Evolutionary conservation across 257 asterid genomes (phyloP).

Genomic region (Forsythia suspensa): DNA sequence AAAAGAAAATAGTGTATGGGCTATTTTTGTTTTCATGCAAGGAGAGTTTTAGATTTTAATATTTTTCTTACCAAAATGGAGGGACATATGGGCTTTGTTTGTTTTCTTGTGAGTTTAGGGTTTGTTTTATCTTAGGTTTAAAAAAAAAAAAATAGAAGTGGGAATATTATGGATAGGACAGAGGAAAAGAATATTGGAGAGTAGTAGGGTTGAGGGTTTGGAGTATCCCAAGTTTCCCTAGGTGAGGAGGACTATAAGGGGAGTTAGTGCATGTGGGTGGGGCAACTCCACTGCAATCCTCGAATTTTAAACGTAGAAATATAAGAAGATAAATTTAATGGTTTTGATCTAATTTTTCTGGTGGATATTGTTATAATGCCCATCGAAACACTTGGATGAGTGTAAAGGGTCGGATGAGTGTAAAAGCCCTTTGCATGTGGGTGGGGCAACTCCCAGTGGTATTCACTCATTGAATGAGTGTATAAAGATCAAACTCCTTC

Average conservation of each 20-base stretch:
- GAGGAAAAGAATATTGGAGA: constrained; percentile 45
- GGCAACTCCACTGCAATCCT: not conserved
- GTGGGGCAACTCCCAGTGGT: too few species aligned
- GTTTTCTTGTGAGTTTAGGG: constrained; percentile 32
- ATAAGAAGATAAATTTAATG: too few species aligned
- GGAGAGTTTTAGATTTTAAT: constrained; percentile 9
- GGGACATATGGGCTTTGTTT: constrained; percentile 38
- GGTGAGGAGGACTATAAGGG: constrained; percentile 24
- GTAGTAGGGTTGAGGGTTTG: constrained; percentile 24
- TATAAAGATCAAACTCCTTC: too few species aligned
- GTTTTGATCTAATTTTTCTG: too few species aligned
- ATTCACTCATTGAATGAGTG: too few species aligned
- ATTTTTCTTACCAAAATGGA: constrained; percentile 4
- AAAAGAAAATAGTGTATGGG: constrained; percentile 36
- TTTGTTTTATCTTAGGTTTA: constrained; percentile 18
- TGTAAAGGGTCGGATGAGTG: too few species aligned
- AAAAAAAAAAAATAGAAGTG: not conserved
- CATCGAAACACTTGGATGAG: too few species aligned
- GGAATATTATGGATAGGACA: constrained; percentile 42
- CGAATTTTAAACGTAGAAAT: not conserved
- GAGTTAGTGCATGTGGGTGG: constrained; percentile 44
- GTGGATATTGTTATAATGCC: too few species aligned
- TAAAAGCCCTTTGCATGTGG: too few species aligned
- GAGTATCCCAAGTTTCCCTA: constrained; percentile 36
- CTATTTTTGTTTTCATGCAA: constrained; percentile 39